These are phyloP conservation scores for Dictyostelium capitatum DNA, from an alignment of 78 protist species.

Conservation along the genomic window DNA sequence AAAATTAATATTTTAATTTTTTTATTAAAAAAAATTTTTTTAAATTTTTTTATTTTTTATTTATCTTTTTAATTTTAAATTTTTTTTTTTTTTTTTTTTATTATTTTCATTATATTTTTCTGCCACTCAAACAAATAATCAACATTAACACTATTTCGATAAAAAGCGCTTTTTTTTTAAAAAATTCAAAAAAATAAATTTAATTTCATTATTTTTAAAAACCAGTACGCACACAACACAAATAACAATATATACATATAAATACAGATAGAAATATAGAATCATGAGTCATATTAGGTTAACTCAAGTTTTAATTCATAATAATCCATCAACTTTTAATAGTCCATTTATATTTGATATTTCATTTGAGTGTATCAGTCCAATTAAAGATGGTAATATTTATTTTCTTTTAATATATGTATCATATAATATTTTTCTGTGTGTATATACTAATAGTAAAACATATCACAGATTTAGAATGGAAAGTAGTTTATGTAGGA, in stretches of 20 bases:
- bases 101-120: too few species aligned
- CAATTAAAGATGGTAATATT: conserved; percentile 55
- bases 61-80: too few species aligned
- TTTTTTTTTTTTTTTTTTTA: too few species aligned
- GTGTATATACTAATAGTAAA: neutral
- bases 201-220: too few species aligned
- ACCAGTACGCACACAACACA: neutral
- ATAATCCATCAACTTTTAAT: conserved; percentile 62
- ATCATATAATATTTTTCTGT: too few species aligned
- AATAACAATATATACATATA: neutral
- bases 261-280: neutral
- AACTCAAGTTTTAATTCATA: conserved; percentile 67
- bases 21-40: too few species aligned
- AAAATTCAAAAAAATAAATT: too few species aligned
- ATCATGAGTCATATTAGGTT: conserved; percentile 59
- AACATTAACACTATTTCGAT: too few species aligned
- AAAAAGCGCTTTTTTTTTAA: too few species aligned
- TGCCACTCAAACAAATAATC: too few species aligned
- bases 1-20: neutral
- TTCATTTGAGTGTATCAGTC: conserved; percentile 67
- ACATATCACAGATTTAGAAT: conserved; percentile 56
- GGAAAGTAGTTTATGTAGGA: conserved; percentile 81
- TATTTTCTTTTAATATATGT: neutral
- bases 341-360: conserved; percentile 72
- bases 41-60: too few species aligned